Evolutionary conservation across 495 filamentous ascomycete species (phyloP).

Genomic region (Penicillium paradoxum): DNA sequence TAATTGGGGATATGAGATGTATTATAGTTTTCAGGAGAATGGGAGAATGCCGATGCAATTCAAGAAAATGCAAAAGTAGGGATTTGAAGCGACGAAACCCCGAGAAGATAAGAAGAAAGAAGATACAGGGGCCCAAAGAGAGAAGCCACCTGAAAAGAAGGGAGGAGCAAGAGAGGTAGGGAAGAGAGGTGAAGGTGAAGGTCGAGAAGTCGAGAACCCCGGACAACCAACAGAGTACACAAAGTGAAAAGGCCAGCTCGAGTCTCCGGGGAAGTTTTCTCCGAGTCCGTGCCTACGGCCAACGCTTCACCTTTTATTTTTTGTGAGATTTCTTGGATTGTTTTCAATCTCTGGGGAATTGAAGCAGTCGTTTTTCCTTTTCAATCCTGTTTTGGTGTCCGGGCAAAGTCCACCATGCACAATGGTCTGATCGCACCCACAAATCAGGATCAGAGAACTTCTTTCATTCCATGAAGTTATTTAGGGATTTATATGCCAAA

Average conservation of each 20-base stretch:
- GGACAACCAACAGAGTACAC: slow-evolving; percentile 25
- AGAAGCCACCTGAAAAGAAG: slow-evolving; percentile 10
- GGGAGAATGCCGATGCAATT: slow-evolving; percentile 5
- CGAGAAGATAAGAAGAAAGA: slow-evolving; percentile 12
- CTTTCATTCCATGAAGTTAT: too few relatives aligned
- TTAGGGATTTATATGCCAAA: not conserved
- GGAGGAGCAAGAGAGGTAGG: slow-evolving; percentile 9
- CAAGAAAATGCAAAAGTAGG: slow-evolving; percentile 3
- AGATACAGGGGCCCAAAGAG: slow-evolving; percentile 14
- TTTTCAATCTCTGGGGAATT: not conserved
- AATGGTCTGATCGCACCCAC: too few relatives aligned
- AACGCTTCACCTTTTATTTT: not conserved
- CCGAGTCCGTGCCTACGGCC: slow-evolving; percentile 14
- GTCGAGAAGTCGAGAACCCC: slow-evolving; percentile 29
- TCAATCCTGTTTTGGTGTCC: not conserved
- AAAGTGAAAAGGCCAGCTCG: slow-evolving; percentile 32
- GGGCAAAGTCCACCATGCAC: too few relatives aligned
- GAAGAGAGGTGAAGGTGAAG: slow-evolving; percentile 12
- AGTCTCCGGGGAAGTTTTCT: slow-evolving; percentile 31
- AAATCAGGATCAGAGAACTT: too few relatives aligned
- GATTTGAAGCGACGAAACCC: slow-evolving; percentile 11
- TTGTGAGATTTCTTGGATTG: not conserved
- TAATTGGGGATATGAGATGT: slow-evolving; percentile 5
- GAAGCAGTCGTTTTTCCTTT: not conserved
- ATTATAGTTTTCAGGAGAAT: slow-evolving; percentile 5